Conservation (phyloP, 2,329 filamentous ascomycete species). For the Aspergillus niger region DNA sequence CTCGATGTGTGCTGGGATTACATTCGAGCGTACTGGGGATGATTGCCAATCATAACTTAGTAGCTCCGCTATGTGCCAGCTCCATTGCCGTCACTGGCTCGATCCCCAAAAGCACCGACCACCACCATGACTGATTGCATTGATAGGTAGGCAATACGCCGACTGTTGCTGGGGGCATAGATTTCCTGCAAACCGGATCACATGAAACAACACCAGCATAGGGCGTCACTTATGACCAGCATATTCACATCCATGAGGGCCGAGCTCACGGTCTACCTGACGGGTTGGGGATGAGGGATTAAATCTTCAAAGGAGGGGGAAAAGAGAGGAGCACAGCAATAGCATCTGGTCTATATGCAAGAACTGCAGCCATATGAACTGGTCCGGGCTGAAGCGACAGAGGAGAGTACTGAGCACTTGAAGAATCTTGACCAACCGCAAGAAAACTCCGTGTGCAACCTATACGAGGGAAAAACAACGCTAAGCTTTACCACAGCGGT, state of each 20-base stretch:
- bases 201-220: neutral
- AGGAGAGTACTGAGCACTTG: neutral
- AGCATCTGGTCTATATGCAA: neutral
- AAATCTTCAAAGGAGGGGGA: neutral
- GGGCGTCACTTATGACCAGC: neutral
- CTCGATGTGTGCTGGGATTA: neutral
- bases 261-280: neutral
- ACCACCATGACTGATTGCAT: neutral
- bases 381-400: neutral
- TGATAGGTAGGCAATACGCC: neutral
- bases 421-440: neutral
- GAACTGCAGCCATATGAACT: neutral
- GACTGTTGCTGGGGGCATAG: neutral
- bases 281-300: neutral
- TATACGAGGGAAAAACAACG: neutral
- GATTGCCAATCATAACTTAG: neutral
- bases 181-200: neutral
- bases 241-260: neutral
- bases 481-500: neutral
- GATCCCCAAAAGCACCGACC: neutral
- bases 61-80: neutral
- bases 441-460: neutral
- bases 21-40: neutral
- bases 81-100: neutral
- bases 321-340: neutral